These are phyloP conservation scores for Sanghuangporus baumii DNA, from an alignment of 1,284 basidiomycete species.

Conservation along the genomic window DNA sequence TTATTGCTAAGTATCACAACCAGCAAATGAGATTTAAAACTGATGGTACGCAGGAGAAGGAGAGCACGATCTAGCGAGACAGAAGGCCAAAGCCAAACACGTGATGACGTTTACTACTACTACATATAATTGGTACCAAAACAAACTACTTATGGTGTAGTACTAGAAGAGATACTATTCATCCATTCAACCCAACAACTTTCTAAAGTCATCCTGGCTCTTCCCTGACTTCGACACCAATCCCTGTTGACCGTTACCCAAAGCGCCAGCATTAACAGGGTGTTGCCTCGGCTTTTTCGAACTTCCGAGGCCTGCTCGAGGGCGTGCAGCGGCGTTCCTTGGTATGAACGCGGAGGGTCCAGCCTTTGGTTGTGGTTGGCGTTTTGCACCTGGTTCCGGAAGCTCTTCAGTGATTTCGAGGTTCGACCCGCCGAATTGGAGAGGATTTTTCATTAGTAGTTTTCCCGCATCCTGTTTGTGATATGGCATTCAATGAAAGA, in stretches of 20 bases:
- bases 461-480: conserved; percentile 70
- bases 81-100: background rate
- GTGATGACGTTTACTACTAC: background rate
- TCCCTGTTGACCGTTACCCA: conserved; percentile 34
- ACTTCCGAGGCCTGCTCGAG: conserved; percentile 60
- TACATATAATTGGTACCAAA: background rate
- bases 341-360: conserved; percentile 57
- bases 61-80: background rate
- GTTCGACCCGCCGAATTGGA: conserved; percentile 56
- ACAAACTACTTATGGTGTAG: background rate
- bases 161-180: background rate
- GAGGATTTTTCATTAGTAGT: conserved; percentile 59
- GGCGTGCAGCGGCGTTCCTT: conserved; percentile 53
- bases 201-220: conserved; percentile 77
- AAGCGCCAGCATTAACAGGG: background rate
- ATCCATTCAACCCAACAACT: conserved; percentile 47
- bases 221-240: conserved; percentile 33
- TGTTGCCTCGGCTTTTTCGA: conserved; percentile 12
- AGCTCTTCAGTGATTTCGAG: conserved; percentile 55
- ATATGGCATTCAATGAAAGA: conserved; percentile 1
- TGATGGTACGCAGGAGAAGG: too few species aligned
- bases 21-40: too few species aligned
- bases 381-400: conserved; percentile 27
- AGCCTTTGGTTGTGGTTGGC: conserved; percentile 31
- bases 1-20: background rate